phyloP scores from a whole-genome alignment of 768 basidiomycete species.

The Neoboletus brunneissimus region DNA sequence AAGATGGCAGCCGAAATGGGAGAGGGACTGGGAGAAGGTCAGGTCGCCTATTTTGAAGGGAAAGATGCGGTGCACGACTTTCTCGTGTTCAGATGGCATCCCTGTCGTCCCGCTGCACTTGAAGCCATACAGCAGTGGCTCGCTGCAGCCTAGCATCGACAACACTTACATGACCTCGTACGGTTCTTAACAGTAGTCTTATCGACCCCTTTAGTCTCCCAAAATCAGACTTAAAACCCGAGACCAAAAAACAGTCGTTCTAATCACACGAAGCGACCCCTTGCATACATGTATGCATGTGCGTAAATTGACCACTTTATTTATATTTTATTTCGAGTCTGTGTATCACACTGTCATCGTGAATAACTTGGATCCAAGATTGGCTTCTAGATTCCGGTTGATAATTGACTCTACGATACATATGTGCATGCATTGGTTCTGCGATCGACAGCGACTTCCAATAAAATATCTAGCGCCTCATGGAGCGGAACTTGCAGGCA shows the following conservation, averaged over 20 bases:
- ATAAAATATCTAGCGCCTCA: not conserved
- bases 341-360: not conserved
- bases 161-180: not conserved
- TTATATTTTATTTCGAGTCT: not conserved
- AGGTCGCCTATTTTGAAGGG: constrained; percentile 48
- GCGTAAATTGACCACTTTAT: not conserved
- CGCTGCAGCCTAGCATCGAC: not conserved
- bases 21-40: constrained; percentile 22
- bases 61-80: constrained; percentile 56
- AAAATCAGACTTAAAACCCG: not conserved
- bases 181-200: not conserved
- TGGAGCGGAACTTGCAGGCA: not conserved
- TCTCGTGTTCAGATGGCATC: constrained; percentile 47
- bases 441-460: not conserved
- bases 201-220: not conserved
- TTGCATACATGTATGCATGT: not conserved
- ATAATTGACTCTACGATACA: not conserved
- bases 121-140: constrained; percentile 50
- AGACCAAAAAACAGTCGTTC: not conserved
- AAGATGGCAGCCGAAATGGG: constrained; percentile 54
- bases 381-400: not conserved
- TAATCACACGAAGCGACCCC: not conserved
- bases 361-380: not conserved
- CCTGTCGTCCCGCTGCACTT: constrained; percentile 48
- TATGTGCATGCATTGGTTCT: not conserved